Percentiles rank a stretch among this genome's conserved stretches.
Evolutionary conservation across 169 alveolate species (phyloP).

Genomic region (Eimeria maxima): DNA sequence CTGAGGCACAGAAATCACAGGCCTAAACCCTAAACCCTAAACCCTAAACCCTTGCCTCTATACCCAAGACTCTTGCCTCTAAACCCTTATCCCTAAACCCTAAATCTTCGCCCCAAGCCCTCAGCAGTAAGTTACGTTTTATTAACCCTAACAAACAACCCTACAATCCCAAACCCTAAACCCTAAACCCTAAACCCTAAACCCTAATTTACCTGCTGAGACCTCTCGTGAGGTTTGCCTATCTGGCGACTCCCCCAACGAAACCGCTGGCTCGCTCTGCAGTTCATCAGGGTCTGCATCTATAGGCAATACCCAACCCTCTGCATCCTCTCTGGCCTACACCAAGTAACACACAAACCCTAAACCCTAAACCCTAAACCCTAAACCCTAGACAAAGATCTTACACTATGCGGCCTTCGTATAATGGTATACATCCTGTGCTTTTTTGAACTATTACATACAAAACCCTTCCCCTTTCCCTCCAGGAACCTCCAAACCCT

Average conservation of each 20-base stretch:
- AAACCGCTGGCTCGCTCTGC: neutral
- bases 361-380: conserved; percentile 53
- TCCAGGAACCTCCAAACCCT: neutral
- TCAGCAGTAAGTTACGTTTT: neutral
- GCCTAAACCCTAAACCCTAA: neutral
- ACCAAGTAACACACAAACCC: neutral
- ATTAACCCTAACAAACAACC: neutral
- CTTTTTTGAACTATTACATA: neutral
- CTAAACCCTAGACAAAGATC: neutral
- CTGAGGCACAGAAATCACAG: neutral
- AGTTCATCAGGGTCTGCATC: conserved; percentile 6
- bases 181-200: conserved; percentile 45
- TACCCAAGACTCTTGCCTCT: neutral
- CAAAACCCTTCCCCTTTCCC: neutral
- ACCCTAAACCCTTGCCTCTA: neutral
- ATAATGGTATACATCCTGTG: too few species aligned
- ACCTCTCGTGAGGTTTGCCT: conserved; percentile 5
- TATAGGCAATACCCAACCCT: conserved; percentile 34
- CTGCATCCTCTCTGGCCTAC: conserved; percentile 63
- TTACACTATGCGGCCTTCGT: neutral
- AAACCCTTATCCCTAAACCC: neutral
- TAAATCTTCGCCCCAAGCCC: neutral
- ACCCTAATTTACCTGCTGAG: neutral
- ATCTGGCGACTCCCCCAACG: neutral
- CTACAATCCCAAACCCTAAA: conserved; percentile 6